These are phyloP conservation scores for Dactylellina parvicollis DNA, from an alignment of 2,329 filamentous ascomycete species.

Conservation along the genomic window DNA sequence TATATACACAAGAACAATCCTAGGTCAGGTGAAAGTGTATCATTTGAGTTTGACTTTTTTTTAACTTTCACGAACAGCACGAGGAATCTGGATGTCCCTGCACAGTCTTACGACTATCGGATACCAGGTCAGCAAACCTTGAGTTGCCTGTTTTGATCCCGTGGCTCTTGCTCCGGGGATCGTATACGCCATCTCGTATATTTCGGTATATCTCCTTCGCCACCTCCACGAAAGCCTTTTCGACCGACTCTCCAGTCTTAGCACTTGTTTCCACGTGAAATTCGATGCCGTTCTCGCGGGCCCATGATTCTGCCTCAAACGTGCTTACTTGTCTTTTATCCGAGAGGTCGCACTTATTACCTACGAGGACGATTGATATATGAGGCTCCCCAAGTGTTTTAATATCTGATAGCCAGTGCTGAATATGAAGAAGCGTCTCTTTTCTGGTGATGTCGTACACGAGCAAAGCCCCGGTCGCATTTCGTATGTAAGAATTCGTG, in stretches of 20 bases:
- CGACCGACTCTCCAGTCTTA: constrained; percentile 93
- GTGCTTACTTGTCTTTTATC: constrained; percentile 79
- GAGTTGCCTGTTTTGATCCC: constrained; percentile 76
- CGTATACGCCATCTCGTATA: constrained; percentile 93
- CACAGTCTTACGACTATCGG: constrained; percentile 36
- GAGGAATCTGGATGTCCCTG: constrained; percentile 20
- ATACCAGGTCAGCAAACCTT: constrained; percentile 26
- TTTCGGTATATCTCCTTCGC: constrained; percentile 96
- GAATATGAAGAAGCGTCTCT: constrained; percentile 85
- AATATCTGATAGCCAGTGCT: constrained; percentile 92
- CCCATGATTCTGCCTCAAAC: constrained; percentile 91
- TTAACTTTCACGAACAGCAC: constrained; percentile 18
- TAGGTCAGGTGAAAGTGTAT: no score
- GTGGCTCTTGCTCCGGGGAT: constrained; percentile 89
- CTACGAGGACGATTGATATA: constrained; percentile 92
- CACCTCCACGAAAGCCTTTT: constrained; percentile 90
- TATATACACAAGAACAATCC: no score
- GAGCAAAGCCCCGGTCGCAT: constrained; percentile 78
- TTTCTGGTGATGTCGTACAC: constrained; percentile 94
- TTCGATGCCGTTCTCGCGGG: constrained; percentile 81
- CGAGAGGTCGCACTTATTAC: constrained; percentile 91
- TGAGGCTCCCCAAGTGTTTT: constrained; percentile 94
- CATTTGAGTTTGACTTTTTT: no score
- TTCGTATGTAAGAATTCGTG: constrained; percentile 83
- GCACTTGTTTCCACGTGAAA: constrained; percentile 96